Evolutionary conservation across 768 basidiomycete genomes (phyloP).

Genomic region (Rhizopogon roseolus): DNA sequence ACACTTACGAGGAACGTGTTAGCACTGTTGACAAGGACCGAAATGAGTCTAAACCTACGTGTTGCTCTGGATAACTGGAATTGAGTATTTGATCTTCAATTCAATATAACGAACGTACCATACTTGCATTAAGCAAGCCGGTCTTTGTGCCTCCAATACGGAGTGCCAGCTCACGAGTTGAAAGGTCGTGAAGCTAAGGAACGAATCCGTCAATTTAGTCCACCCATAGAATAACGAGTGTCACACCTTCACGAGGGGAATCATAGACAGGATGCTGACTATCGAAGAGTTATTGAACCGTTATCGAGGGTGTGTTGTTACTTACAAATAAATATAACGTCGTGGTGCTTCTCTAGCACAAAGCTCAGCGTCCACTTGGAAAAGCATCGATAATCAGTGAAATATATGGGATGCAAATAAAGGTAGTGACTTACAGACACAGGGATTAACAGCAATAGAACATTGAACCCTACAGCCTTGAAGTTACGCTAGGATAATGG

Average conservation of each 20-base stretch:
- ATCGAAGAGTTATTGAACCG: not conserved
- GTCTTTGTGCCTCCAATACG: constrained; percentile 75
- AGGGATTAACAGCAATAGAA: constrained; percentile 62
- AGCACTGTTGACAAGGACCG: not conserved
- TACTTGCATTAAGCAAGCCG: constrained; percentile 75
- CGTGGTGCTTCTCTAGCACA: constrained; percentile 42
- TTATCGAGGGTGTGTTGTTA: not conserved
- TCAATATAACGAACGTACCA: constrained; percentile 44
- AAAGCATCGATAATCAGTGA: not conserved
- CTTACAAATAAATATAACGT: constrained; percentile 61
- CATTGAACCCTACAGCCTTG: constrained; percentile 57
- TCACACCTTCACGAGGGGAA: constrained; percentile 71
- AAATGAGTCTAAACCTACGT: constrained; percentile 22
- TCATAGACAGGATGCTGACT: constrained; percentile 68
- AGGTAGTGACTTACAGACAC: constrained; percentile 47
- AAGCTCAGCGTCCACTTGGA: constrained; percentile 53
- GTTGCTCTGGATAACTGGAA: constrained; percentile 50
- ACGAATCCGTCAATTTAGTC: constrained; percentile 5
- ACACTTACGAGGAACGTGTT: constrained; percentile 31
- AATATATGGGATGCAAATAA: not conserved
- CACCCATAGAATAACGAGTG: not conserved
- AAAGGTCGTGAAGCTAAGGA: constrained; percentile 67
- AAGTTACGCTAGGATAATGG: not conserved
- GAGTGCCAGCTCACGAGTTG: constrained; percentile 66
- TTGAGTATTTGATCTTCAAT: not conserved